Base-by-base conservation (phyloP, 805 yeast genomes). In the Candida railenensis region DNA sequence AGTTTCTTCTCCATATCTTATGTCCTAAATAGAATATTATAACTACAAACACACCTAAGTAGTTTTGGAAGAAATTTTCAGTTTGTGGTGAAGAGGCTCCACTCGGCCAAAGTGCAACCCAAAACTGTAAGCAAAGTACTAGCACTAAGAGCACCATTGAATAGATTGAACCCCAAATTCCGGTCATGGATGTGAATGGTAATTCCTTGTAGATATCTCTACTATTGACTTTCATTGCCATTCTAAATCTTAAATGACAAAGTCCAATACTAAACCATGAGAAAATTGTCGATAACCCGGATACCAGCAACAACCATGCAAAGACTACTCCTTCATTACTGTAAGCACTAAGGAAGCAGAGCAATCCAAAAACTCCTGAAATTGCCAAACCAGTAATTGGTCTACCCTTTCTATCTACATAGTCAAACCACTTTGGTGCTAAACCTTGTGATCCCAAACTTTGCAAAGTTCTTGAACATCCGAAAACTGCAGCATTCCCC, bases 401-500 rank as follows among this genome's bases (percentile, higher is more conserved):
- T 57, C 77, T 65, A 34, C 76, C 77, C 39, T 53, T 61, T 49
- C 60, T 58, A 59, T 71, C 77, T 45, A 71, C 68, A 59, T 68
- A 71, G 46, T 58, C 66, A 48, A 70, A 67, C 36, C 58, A 49
- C 22, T 53, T 51, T n/a, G 91, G 91, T 42, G 82, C 86, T 56
- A 80, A 77, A 8, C 88, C 87, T 64, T 83, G 87, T 48, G 81
- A 82, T 15, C 89, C 84, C 56, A 86, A 67, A 19, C 88, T 78
- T 44, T 81, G 82, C 45, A 86, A 59, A 8, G 89, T 74, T 73
- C 92, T 78, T 42, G 90, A 83, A 50, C 83, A 78, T n/a, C 85
- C 87, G 61, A 76, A 86, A 37, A 85, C 80, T 1, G 90, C 80
- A 20, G 89, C 81, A 70, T 85, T 86, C 54, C 89, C 90, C 44